Percentiles rank a stretch among this genome's conserved stretches.
Conservation (phyloP, 495 filamentous ascomycete genomes). For the Sporormia fimetaria region DNA sequence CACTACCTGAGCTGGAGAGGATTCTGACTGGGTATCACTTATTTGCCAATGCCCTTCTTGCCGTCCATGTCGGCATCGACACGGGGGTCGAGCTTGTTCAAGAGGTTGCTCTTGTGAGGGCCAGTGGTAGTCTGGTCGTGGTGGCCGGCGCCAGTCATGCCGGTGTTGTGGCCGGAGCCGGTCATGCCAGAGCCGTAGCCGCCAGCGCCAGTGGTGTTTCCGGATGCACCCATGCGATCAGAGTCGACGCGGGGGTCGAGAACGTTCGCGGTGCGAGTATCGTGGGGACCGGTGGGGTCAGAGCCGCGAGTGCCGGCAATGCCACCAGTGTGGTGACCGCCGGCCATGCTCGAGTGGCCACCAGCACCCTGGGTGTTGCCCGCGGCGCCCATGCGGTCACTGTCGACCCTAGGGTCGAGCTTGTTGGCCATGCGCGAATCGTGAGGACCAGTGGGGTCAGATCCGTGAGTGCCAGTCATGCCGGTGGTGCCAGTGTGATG, state of each 20-base stretch:
- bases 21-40: too few species aligned
- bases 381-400: conserved; percentile 32
- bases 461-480: not conserved
- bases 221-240: too few species aligned
- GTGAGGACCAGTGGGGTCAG: conserved; percentile 32
- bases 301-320: conserved; percentile 25
- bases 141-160: conserved; percentile 4
- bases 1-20: too few species aligned
- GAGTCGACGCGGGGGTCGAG: conserved; percentile 42
- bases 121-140: too few species aligned
- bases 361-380: conserved; percentile 31
- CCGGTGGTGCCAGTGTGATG: not conserved
- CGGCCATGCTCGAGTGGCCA: conserved; percentile 12
- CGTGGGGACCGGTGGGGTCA: conserved; percentile 20
- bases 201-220: conserved; percentile 5
- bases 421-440: conserved; percentile 36
- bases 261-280: conserved; percentile 34
- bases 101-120: too few species aligned
- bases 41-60: too few species aligned
- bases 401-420: conserved; percentile 40
- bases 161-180: not conserved
- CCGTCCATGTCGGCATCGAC: too few species aligned
- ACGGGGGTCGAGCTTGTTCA: too few species aligned
- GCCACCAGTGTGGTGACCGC: conserved; percentile 7
- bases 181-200: not conserved